Percentiles rank a stretch among this genome's conserved stretches.
These are phyloP conservation scores for Volvox africanus DNA, from an alignment of 139 green algal species.

Conservation along the genomic window DNA sequence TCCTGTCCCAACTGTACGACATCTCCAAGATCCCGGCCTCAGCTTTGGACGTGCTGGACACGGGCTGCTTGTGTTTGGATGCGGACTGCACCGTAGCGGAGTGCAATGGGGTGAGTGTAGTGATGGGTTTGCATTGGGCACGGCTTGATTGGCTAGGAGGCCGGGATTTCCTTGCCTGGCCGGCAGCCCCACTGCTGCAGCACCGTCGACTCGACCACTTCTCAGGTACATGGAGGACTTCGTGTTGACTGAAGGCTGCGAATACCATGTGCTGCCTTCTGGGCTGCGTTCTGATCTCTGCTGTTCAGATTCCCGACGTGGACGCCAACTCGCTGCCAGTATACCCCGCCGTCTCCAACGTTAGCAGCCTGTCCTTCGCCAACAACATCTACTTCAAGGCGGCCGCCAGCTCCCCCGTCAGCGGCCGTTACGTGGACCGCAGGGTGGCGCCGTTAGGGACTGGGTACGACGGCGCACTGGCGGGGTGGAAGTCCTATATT, in stretches of 20 bases:
- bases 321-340: constrained; percentile 28
- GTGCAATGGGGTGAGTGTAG: background rate
- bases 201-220: too few species aligned
- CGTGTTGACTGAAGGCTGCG: too few species aligned
- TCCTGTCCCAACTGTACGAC: constrained; percentile 20
- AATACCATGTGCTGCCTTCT: too few species aligned
- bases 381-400: constrained; percentile 40
- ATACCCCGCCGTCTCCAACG: background rate
- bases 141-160: too few species aligned
- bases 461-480: constrained; percentile 21
- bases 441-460: background rate
- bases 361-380: constrained; percentile 16
- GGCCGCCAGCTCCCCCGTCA: background rate
- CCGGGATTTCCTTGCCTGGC: too few species aligned
- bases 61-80: constrained; percentile 26
- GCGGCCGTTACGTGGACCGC: constrained; percentile 28
- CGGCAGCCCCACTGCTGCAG: too few species aligned
- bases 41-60: constrained; percentile 41
- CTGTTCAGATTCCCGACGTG: background rate
- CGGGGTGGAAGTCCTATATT: constrained; percentile 24
- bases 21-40: constrained; percentile 27
- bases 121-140: too few species aligned
- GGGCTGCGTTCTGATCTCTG: too few species aligned
- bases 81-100: constrained; percentile 11
- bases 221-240: too few species aligned